phyloP scores from a whole-genome alignment of 1,139 yeast genomes.

The Candida sanyaensis region DNA sequence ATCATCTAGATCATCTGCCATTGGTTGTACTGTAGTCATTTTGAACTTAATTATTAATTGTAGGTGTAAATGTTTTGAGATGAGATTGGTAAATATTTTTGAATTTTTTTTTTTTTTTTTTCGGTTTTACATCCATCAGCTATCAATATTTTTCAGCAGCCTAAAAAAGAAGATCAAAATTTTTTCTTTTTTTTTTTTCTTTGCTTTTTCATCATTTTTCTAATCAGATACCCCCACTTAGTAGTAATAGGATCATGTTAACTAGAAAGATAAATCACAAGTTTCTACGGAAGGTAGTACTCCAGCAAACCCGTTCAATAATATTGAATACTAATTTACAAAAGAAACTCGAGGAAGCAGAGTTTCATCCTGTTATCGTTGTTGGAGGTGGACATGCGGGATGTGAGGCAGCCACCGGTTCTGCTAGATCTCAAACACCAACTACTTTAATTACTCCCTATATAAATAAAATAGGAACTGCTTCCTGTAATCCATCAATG shows the following conservation, averaged over 20 bases:
- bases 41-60: background rate
- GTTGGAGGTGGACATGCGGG: slow-evolving; percentile 99
- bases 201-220: no score
- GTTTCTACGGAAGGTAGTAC: background rate
- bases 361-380: slow-evolving; percentile 69
- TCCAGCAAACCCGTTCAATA: slow-evolving; percentile 21
- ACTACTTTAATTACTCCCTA: slow-evolving; percentile 82
- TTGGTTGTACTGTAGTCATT: slow-evolving; percentile 9
- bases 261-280: background rate
- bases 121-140: background rate
- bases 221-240: background rate
- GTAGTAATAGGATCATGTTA: slow-evolving; percentile 1
- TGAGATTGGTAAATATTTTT: background rate
- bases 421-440: slow-evolving; percentile 78
- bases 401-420: slow-evolving; percentile 93
- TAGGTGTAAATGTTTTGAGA: slow-evolving; percentile 1
- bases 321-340: slow-evolving; percentile 41
- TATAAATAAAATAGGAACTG: slow-evolving; percentile 78
- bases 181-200: background rate
- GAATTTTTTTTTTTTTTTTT: background rate
- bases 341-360: slow-evolving; percentile 27
- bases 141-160: no score
- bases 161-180: no score
- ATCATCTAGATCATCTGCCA: slow-evolving; percentile 66
- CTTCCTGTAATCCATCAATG: slow-evolving; percentile 96